Evolutionary conservation across 345 rosid species (phyloP).

Genomic region (Firmiana major): DNA sequence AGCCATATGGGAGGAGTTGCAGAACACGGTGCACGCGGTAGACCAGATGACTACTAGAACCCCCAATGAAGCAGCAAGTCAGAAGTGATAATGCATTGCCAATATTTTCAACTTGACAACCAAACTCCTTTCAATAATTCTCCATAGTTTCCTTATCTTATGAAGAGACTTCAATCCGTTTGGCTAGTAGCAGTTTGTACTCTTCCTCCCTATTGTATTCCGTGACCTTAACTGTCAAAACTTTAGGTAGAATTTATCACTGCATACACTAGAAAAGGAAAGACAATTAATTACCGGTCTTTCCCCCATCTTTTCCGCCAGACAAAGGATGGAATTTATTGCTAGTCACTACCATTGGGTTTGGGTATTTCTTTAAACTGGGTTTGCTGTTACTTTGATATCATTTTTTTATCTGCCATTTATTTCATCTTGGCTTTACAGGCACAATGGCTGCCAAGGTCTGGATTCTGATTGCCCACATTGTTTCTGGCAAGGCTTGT

Average conservation of each 20-base stretch:
- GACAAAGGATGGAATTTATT: background rate
- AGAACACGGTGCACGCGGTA: conserved; percentile 83
- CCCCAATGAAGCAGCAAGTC: conserved; percentile 58
- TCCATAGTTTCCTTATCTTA: background rate
- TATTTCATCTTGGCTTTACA: background rate
- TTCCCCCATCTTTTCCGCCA: no score
- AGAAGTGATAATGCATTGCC: conserved; percentile 27
- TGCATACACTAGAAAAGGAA: background rate
- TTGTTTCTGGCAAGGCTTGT: background rate
- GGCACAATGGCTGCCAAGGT: background rate
- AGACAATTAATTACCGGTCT: background rate
- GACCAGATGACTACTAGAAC: conserved; percentile 92
- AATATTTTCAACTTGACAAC: background rate
- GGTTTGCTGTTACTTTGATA: background rate
- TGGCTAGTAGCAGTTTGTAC: background rate
- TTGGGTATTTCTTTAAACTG: background rate
- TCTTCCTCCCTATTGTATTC: background rate
- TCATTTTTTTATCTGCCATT: background rate
- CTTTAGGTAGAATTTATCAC: background rate
- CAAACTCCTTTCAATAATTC: conserved; percentile 5
- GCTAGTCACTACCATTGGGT: background rate
- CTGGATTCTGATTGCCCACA: background rate
- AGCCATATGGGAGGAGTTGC: conserved; percentile 98
- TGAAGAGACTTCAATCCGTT: background rate
- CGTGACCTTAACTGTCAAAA: background rate